Base-by-base conservation (phyloP, 2,329 filamentous ascomycete species). In the Aspergillus ochraceus region DNA sequence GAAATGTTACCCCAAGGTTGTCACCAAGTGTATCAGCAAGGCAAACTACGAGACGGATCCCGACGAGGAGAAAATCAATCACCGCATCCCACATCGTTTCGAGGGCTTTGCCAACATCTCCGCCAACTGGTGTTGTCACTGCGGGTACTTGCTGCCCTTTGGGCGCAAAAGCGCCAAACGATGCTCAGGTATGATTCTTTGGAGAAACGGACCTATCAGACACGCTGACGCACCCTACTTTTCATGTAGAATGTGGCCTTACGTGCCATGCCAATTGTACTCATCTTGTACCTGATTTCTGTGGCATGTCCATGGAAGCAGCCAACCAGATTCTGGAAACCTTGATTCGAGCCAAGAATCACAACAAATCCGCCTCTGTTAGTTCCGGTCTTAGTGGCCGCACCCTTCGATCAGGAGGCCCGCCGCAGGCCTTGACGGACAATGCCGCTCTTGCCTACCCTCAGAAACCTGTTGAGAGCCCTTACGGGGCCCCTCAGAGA, bases 21-120 rank as follows among this genome's bases (percentile, higher is more conserved):
- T 99, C 69, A 99, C 95, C 64, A 99, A 99, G 79, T 99, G 95
- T 80, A 99, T 99, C 77, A 98, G 94, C 80, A 98, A 99, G 77
- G 97, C 94, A 64, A 99, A 99, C 74, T 94, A 95, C 64, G 95
- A 99, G 77, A 96, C 92, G 6, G 95, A 99, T 75, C 94, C 95
- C 22, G 95, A 99, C 77, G 95, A 99, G 78, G 95, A 97, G 79
- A 99, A 98, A 83, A 96, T 99, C 86, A 99, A 99, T 75, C 95
- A 99, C 76, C 91, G 95, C 65, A 99, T 99, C 73, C 95, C 95
- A 9, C 95, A 99, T 84, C 89, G 95, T 56, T 99, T 98, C 82
- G 88, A 94, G 71, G 88, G 90, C n/a, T 99, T 96, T 75, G 92
- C 92, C 65, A 99, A 99, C 72, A 91, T 99, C 79, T 95, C 93